phyloP scores from a whole-genome alignment of 2,329 filamentous ascomycete genomes.

The Dothiorella sarmentorum region DNA sequence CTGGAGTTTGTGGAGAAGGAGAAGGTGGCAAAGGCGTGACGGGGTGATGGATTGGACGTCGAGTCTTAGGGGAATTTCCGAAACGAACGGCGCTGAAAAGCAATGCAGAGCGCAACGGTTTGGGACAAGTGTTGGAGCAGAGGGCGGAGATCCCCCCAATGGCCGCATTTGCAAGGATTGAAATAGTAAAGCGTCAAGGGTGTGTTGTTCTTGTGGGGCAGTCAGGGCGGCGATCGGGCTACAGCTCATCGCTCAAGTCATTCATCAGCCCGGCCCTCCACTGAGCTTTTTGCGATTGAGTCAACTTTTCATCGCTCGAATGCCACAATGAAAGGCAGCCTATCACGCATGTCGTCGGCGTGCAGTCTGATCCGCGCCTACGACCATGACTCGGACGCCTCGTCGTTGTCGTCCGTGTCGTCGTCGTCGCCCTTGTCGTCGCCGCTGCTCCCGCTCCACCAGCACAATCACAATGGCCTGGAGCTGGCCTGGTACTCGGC shows the following conservation, averaged over 20 bases:
- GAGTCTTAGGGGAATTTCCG: too few species aligned
- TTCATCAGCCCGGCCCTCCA: slow-evolving; percentile 3
- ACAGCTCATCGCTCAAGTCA: slow-evolving; percentile 10
- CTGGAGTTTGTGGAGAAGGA: slow-evolving; percentile 1
- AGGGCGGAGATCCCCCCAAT: too few species aligned
- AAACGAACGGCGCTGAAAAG: too few species aligned
- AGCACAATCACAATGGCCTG: not conserved
- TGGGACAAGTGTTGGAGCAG: too few species aligned
- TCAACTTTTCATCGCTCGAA: not conserved
- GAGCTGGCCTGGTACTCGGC: not conserved
- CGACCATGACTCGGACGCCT: not conserved
- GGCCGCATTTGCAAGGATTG: too few species aligned
- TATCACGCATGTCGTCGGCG: slow-evolving; percentile 1
- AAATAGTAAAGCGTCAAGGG: not conserved
- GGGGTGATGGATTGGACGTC: too few species aligned
- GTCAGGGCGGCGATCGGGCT: slow-evolving; percentile 9
- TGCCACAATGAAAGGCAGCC: not conserved
- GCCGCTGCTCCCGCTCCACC: not conserved
- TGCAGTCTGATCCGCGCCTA: not conserved
- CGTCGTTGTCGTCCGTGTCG: not conserved
- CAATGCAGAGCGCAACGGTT: too few species aligned
- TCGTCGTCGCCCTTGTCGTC: not conserved
- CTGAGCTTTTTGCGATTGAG: slow-evolving; percentile 7
- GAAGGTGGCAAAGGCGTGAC: too few species aligned
- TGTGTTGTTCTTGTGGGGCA: slow-evolving; percentile 3